Evolutionary conservation across 2,329 filamentous ascomycete genomes (phyloP).

Genomic region (Xylaria sp.): DNA sequence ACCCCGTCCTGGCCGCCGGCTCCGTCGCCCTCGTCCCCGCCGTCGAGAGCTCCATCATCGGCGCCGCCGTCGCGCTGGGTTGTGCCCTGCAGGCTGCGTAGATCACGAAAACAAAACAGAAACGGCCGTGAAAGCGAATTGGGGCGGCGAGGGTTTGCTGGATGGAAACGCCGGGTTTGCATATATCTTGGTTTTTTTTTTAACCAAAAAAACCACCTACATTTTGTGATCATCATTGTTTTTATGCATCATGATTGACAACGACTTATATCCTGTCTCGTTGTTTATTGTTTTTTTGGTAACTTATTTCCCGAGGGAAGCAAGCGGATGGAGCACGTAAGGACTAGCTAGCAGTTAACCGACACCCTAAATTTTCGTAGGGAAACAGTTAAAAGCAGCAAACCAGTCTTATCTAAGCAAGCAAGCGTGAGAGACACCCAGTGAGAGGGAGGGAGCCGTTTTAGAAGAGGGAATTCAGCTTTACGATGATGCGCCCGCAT

Average conservation of each 20-base stretch:
- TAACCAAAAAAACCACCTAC: background rate
- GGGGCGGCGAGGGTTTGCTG: background rate
- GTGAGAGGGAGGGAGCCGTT: too few relatives aligned
- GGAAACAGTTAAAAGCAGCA: background rate
- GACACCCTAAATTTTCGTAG: background rate
- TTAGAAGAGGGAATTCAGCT: background rate
- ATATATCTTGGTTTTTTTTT: constrained; percentile 22
- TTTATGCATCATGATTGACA: constrained; percentile 21
- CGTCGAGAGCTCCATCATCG: constrained; percentile 78
- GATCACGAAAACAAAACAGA: background rate
- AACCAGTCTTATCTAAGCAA: background rate
- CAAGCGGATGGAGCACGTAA: background rate
- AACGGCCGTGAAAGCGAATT: background rate
- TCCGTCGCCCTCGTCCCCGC: constrained; percentile 74
- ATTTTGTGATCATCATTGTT: background rate
- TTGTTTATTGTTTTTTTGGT: background rate
- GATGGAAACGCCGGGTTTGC: constrained; percentile 13
- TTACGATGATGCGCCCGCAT: background rate
- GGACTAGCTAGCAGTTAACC: background rate
- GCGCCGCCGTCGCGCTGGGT: constrained; percentile 77
- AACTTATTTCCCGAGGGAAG: background rate
- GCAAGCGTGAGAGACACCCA: background rate
- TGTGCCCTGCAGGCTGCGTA: constrained; percentile 47
- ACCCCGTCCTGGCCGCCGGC: constrained; percentile 28
- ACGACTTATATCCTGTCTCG: constrained; percentile 8